These are phyloP conservation scores for Cyclaneusma minus DNA, from an alignment of 2,329 filamentous ascomycete species.

Conservation along the genomic window DNA sequence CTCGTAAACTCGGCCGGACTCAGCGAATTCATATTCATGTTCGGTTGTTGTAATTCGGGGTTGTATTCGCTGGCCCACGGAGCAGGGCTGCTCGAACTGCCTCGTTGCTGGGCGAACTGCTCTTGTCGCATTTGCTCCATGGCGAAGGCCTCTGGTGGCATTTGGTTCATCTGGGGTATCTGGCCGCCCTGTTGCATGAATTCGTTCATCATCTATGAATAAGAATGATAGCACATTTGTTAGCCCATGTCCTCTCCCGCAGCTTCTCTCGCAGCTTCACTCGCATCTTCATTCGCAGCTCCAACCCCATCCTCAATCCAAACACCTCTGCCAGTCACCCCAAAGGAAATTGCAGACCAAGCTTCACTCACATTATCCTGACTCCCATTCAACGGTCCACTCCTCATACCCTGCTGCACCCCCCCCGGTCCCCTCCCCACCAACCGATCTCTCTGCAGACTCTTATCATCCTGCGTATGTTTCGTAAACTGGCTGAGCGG, in stretches of 20 bases:
- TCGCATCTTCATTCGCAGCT: neutral
- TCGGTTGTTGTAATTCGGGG: too few species aligned
- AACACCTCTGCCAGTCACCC: neutral
- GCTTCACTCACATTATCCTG: constrained; percentile 49
- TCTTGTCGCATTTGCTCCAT: constrained; percentile 14
- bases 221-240: too few species aligned
- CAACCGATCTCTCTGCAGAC: constrained; percentile 78
- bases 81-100: too few species aligned
- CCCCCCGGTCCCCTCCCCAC: constrained; percentile 58
- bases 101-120: too few species aligned
- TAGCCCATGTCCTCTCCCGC: too few species aligned
- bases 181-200: constrained; percentile 70
- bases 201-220: constrained; percentile 69
- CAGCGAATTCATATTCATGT: too few species aligned
- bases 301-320: too few species aligned
- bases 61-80: too few species aligned
- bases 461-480: constrained; percentile 92
- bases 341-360: neutral
- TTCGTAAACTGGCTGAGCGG: constrained; percentile 96
- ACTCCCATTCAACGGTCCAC: constrained; percentile 32
- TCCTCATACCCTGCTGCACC: constrained; percentile 64
- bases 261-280: too few species aligned
- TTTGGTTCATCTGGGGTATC: constrained; percentile 39
- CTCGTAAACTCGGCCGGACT: too few species aligned
- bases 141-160: constrained; percentile 23